Conservation (phyloP, 495 filamentous ascomycete genomes). For the Glonium stellatum region DNA sequence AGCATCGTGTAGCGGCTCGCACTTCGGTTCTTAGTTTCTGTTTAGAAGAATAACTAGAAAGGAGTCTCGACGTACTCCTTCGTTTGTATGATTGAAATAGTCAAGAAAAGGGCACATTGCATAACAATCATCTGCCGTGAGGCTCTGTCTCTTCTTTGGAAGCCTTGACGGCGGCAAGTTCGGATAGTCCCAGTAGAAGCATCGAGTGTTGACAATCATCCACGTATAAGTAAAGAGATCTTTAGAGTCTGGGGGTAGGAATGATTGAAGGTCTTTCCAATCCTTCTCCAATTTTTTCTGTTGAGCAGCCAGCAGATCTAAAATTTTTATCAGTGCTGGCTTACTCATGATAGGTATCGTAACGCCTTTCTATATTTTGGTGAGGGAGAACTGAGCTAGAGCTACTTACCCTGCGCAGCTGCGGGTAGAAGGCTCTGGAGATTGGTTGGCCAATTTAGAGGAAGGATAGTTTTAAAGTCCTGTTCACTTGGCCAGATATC, state of each 20-base stretch:
- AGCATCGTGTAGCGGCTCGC: slow-evolving; percentile 53
- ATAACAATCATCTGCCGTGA: slow-evolving; percentile 61
- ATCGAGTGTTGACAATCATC: slow-evolving; percentile 76
- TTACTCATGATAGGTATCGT: background rate
- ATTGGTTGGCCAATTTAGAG: slow-evolving; percentile 19
- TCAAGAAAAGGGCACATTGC: slow-evolving; percentile 79
- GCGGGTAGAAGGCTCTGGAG: slow-evolving; percentile 15
- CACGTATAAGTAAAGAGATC: slow-evolving; percentile 60
- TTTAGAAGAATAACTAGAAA: slow-evolving; percentile 7
- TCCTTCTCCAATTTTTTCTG: slow-evolving; percentile 48
- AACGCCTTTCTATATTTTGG: background rate
- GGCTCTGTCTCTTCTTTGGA: slow-evolving; percentile 43
- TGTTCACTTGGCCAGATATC: slow-evolving; percentile 20
- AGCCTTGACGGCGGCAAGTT: slow-evolving; percentile 44
- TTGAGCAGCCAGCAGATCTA: slow-evolving; percentile 53
- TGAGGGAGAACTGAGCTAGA: background rate
- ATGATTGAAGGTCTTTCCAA: slow-evolving; percentile 7
- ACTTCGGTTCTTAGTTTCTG: slow-evolving; percentile 38
- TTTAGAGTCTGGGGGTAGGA: slow-evolving; percentile 8
- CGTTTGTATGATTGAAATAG: slow-evolving; percentile 74
- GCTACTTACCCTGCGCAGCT: slow-evolving; percentile 16
- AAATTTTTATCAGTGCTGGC: background rate
- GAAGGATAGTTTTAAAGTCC: slow-evolving; percentile 22
- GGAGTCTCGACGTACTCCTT: slow-evolving; percentile 36
- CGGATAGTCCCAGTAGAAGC: slow-evolving; percentile 54